Percentiles rank a stretch among this genome's conserved stretches.
Evolutionary conservation across 129 eudicot genomes (phyloP).

Genomic region (Ambrosia artemisiifolia): DNA sequence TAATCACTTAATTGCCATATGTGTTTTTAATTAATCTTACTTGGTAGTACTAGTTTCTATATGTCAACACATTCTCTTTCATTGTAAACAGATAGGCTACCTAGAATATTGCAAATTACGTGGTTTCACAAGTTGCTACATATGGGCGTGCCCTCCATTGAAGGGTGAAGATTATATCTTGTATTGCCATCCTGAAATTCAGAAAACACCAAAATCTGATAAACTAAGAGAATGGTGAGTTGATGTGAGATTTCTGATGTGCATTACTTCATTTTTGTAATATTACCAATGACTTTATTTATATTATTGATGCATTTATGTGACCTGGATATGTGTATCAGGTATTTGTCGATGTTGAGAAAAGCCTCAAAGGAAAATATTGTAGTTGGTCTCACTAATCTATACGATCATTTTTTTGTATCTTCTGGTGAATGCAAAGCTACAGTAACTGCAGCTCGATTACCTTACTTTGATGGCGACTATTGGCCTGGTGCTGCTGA

Average conservation of each 20-base stretch:
- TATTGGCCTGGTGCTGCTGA: slow-evolving; percentile 99
- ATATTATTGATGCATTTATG: slow-evolving; percentile 18
- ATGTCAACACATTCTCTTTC: slow-evolving; percentile 8
- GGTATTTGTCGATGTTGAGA: slow-evolving; percentile 89
- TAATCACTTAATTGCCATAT: not conserved
- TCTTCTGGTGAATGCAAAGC: slow-evolving; percentile 90
- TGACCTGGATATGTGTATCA: slow-evolving; percentile 24
- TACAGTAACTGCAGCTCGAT: slow-evolving; percentile 87
- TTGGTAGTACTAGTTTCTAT: not conserved
- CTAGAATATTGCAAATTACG: slow-evolving; percentile 86
- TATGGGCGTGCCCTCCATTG: slow-evolving; percentile 98
- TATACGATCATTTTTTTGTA: slow-evolving; percentile 84
- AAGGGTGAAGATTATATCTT: slow-evolving; percentile 98
- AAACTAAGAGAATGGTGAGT: slow-evolving; percentile 95
- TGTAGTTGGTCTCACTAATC: slow-evolving; percentile 76
- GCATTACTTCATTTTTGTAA: not conserved
- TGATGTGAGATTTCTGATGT: slow-evolving; percentile 11
- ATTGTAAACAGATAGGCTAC: slow-evolving; percentile 74
- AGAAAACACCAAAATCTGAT: slow-evolving; percentile 97
- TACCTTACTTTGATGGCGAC: slow-evolving; percentile 98
- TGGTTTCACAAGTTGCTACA: slow-evolving; percentile 96
- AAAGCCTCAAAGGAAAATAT: slow-evolving; percentile 81
- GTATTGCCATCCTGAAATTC: slow-evolving; percentile 99
- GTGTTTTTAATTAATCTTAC: not conserved
- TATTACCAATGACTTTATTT: not conserved